Percentiles rank a stretch among this genome's conserved stretches.
Evolutionary conservation across 352 stramenopile genomes (phyloP).

Genomic region (Globisporangium uncinulatum): DNA sequence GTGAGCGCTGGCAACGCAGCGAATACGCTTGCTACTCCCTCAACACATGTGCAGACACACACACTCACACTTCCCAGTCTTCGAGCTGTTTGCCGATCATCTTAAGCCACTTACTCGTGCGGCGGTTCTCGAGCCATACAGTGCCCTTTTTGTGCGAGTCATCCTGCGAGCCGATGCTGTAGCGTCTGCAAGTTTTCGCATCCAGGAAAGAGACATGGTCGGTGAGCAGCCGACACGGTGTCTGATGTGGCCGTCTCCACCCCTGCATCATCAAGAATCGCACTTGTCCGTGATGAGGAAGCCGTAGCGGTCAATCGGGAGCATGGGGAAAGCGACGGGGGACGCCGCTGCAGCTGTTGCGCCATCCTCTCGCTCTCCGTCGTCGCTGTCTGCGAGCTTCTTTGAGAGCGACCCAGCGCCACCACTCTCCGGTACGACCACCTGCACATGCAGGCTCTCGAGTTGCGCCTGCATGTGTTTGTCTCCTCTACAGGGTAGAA

Average conservation of each 20-base stretch:
- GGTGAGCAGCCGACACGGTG: too few relatives aligned
- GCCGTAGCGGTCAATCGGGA: slow-evolving; percentile 62
- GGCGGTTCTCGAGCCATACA: slow-evolving; percentile 71
- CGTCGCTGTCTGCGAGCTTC: slow-evolving; percentile 7
- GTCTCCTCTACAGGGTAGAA: background rate
- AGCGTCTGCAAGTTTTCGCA: slow-evolving; percentile 25
- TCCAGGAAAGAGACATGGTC: too few relatives aligned
- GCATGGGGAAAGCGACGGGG: slow-evolving; percentile 43
- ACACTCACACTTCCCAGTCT: slow-evolving; percentile 61
- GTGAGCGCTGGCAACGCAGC: background rate
- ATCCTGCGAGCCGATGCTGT: slow-evolving; percentile 21
- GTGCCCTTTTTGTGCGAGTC: slow-evolving; percentile 23
- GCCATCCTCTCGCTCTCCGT: slow-evolving; percentile 8
- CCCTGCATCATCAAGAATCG: slow-evolving; percentile 1
- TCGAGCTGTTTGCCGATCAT: slow-evolving; percentile 79
- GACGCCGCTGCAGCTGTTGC: slow-evolving; percentile 4
- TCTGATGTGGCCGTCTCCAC: background rate
- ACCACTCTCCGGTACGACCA: slow-evolving; percentile 2
- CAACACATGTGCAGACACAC: too few relatives aligned
- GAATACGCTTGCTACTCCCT: background rate
- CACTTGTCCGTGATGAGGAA: slow-evolving; percentile 75
- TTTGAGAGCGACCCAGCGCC: slow-evolving; percentile 12
- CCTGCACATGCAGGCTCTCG: slow-evolving; percentile 10
- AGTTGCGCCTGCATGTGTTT: slow-evolving; percentile 9
- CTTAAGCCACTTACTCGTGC: slow-evolving; percentile 73